Conservation (phyloP, 768 basidiomycete genomes). For the Lentinula detonsa region DNA sequence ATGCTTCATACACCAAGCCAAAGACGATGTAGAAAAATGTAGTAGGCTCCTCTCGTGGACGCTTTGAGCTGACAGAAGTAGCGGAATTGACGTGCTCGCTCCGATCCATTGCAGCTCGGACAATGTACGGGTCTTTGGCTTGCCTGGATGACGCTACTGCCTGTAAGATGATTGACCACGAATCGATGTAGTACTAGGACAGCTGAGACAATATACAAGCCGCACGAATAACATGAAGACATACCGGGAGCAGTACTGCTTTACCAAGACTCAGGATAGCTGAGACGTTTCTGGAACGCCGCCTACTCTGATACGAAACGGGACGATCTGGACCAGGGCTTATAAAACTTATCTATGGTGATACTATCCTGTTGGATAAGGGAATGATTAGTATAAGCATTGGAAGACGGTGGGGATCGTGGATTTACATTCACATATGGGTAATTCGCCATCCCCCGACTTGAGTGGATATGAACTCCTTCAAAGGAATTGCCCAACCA, state of each 20-base stretch:
- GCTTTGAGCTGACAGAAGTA: constrained; percentile 27
- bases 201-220: background rate
- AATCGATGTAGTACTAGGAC: constrained; percentile 75
- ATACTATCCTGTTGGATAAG: constrained; percentile 37
- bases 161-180: constrained; percentile 80
- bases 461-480: constrained; percentile 45
- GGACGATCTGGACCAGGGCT: no score
- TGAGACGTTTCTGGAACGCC: no score
- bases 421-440: constrained; percentile 66
- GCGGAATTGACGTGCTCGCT: constrained; percentile 30
- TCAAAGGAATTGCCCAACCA: constrained; percentile 37
- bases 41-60: constrained; percentile 53
- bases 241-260: constrained; percentile 86
- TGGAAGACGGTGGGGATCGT: constrained; percentile 40
- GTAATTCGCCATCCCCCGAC: constrained; percentile 37
- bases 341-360: no score
- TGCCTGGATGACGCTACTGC: constrained; percentile 83
- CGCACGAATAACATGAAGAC: constrained; percentile 20
- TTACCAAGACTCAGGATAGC: constrained; percentile 58
- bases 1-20: constrained; percentile 89
- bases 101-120: constrained; percentile 75
- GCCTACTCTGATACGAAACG: no score
- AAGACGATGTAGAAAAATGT: constrained; percentile 86
- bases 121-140: constrained; percentile 54
- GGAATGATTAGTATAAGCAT: constrained; percentile 55